These are phyloP conservation scores for Aspergillus sp. DNA, from an alignment of 2,329 filamentous ascomycete genomes.

Conservation along the genomic window DNA sequence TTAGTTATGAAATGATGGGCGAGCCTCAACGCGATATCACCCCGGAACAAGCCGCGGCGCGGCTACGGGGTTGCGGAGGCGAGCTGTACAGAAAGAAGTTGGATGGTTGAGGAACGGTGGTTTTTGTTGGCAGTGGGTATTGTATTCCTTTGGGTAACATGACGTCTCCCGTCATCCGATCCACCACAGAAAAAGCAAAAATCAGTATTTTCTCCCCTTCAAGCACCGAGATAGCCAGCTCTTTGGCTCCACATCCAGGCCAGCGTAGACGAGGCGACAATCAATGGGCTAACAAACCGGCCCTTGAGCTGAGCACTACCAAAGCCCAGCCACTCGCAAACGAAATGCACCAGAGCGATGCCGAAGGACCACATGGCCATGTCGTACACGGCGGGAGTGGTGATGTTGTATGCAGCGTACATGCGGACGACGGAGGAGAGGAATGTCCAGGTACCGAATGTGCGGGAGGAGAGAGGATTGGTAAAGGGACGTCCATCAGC, in stretches of 20 bases:
- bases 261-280: slow-evolving; percentile 55
- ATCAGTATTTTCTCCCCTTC: slow-evolving; percentile 1
- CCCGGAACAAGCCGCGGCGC: slow-evolving; percentile 85
- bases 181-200: slow-evolving; percentile 6
- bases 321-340: slow-evolving; percentile 76
- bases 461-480: slow-evolving; percentile 71
- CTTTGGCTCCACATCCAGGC: slow-evolving; percentile 64
- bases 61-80: slow-evolving; percentile 72
- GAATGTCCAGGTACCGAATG: slow-evolving; percentile 87
- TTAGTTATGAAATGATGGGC: slow-evolving; percentile 82
- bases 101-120: slow-evolving; percentile 15
- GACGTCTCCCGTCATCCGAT: no score
- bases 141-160: neutral
- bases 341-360: slow-evolving; percentile 74
- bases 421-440: slow-evolving; percentile 72
- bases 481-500: slow-evolving; percentile 55
- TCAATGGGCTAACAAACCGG: slow-evolving; percentile 57
- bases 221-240: slow-evolving; percentile 30
- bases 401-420: slow-evolving; percentile 81
- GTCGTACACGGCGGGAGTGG: slow-evolving; percentile 70
- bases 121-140: slow-evolving; percentile 9
- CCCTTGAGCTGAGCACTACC: slow-evolving; percentile 67
- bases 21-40: slow-evolving; percentile 99
- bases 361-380: slow-evolving; percentile 78
- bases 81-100: slow-evolving; percentile 76